Base-by-base conservation (phyloP, 257 asterid genomes). In the Fraxinus anomala region DNA sequence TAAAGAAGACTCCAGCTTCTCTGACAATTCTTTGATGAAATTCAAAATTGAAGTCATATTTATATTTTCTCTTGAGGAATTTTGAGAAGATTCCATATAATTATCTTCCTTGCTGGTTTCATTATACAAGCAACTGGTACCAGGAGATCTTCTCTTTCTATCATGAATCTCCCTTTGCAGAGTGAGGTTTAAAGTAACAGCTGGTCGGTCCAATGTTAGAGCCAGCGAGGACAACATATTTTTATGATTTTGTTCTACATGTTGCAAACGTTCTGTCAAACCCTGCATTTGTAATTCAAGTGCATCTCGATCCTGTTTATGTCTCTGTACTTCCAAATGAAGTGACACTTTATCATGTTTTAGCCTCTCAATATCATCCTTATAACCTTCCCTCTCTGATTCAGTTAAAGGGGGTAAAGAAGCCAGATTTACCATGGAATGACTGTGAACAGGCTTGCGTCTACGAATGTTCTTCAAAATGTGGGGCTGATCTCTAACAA, bases 381-480 rank as follows among this genome's bases (percentile, higher is more conserved):
- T 84, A 67, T 90, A 94, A 24, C 89, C 87, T 47, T 89, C 87
- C 80, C 91, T 86, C 86, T 92, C 99, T 23, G 86, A 69, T 81
- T 91, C 97, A 66, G 84, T 80, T 40, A 94, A 80, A 59, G 89
- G 82, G 77, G 86, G 79, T 33, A 86, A 72, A 70, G 88, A 74
- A 72, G 85, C 28, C 63, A 86, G 78, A 82, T 80, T 86, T 14
- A 89, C 90, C 31, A 84, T 68, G 12, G 97, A 92, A 88, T 94
- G 99, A 83, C 97, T 94, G 82, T 94, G 97, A 76, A 94, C 93
- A 28, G 99, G 97, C 83, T 92, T 94, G 24, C 97, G 97, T 61
- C 99, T 86, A 73, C 88, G 91, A 75, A 94, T 92, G 51, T 91
- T 94, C 91, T 84, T 92, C 90, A 94, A 28, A 66, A 91, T 96